Percentiles rank a stretch among this genome's conserved stretches.
phyloP scores from a whole-genome alignment of 1,284 basidiomycete species.

The Irpex sp. region DNA sequence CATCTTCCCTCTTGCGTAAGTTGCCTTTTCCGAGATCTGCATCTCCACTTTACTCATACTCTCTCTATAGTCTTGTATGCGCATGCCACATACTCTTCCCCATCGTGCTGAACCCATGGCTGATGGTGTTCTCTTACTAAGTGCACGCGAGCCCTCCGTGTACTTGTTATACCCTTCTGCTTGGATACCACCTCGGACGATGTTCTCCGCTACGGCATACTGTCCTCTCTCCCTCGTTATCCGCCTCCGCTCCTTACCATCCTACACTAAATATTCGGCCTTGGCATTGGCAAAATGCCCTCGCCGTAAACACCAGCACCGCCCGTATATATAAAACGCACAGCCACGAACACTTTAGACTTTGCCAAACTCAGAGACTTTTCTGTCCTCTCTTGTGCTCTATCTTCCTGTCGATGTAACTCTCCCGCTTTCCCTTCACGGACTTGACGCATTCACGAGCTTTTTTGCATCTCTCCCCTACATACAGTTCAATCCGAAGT shows the following conservation, averaged over 20 bases:
- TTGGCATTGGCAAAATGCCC: not conserved
- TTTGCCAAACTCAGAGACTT: not conserved
- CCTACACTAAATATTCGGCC: not conserved
- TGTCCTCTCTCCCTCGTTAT: not conserved
- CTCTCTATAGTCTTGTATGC: conserved; percentile 22
- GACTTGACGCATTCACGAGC: not conserved
- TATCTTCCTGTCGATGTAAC: not conserved
- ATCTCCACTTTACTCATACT: not conserved
- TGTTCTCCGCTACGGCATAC: not conserved
- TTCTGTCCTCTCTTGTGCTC: not conserved
- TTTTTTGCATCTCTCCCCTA: not conserved
- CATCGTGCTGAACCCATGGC: conserved; percentile 47
- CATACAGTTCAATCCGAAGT: not conserved
- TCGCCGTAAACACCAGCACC: not conserved
- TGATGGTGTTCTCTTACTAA: conserved; percentile 49
- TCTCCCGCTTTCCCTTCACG: not conserved
- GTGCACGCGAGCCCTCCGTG: conserved; percentile 1
- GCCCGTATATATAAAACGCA: not conserved
- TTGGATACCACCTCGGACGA: conserved; percentile 10
- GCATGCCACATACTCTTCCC: conserved; percentile 43
- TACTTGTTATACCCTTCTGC: conserved; percentile 5
- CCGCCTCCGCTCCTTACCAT: not conserved
- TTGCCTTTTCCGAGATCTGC: conserved; percentile 1
- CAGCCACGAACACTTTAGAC: not conserved
- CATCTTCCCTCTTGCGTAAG: conserved; percentile 39